Evolutionary conservation across 768 basidiomycete genomes (phyloP), one percentile per base, ranked within the genome.

Genomic region (Exsudoporus frostii): DNA sequence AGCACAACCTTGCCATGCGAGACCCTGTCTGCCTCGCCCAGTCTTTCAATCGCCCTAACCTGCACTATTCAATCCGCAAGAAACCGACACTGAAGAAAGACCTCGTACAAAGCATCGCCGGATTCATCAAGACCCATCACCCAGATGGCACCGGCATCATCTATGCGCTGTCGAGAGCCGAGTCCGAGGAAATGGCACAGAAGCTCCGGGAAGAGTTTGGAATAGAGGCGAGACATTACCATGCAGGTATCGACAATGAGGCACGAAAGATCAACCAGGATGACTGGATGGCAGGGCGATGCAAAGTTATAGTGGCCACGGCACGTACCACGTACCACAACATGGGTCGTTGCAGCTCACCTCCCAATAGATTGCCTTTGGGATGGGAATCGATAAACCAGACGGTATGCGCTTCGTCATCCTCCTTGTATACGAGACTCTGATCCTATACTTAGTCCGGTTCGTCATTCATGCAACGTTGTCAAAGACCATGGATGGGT

Each of bases 331-430:
- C 11, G 24, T 36, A 47, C 37, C 37, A n/a, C 9, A 10, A 4
- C 29, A 15, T 40, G 29, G 4, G 11, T 55, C 51, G 15, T 40
- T 22, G 45, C 29, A 3, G 34, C 40, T 46, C 19, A 65, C 24
- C 3, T 15, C 55, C 48, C 36, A 22, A 32, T 63, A 94, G 92
- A 84, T 94, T 58, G 94, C 94, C 0, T 98, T 98, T 68, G 96
- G 96, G 11, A 98, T 98, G 94, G 95, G 96, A 1, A 91, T 96
- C 45, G 91, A 95, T 70, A 94, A 95, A 68, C 69, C 84, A 6
- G 81, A 90, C 61, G 88, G 88, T 88, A 66, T 56, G 73, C 9
- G 20, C 32, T 43, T 47, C 22, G 46, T 13, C 9, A 54, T 25
- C 25, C 44, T 27, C 11, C 19, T 10, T 8, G 39, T 3, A 13